Evolutionary conservation across 345 rosid genomes (phyloP).

Genomic region (Acer yangbiense): DNA sequence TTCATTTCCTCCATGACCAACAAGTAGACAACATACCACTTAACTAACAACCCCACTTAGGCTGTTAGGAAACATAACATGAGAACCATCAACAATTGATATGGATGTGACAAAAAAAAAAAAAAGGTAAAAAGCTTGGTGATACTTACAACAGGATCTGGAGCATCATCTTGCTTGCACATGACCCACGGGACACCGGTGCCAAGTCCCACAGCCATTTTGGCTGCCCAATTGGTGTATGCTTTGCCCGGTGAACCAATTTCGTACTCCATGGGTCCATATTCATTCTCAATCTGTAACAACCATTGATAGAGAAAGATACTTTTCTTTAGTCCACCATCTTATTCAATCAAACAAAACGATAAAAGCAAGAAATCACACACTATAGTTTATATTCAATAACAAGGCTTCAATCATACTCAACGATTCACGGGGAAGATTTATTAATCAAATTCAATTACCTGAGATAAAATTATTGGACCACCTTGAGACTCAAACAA

Average conservation of each 20-base stretch:
- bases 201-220: slow-evolving; percentile 90
- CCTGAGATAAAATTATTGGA: slow-evolving; percentile 98
- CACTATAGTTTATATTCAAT: background rate
- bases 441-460: slow-evolving; percentile 22
- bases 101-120: slow-evolving; percentile 26
- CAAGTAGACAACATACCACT: slow-evolving; percentile 17
- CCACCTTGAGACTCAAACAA: slow-evolving; percentile 92
- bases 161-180: slow-evolving; percentile 99
- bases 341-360: slow-evolving; percentile 1
- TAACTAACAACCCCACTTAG: slow-evolving; percentile 30
- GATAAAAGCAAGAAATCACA: slow-evolving; percentile 3
- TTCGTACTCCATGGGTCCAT: slow-evolving; percentile 92
- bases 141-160: slow-evolving; percentile 82
- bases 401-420: background rate
- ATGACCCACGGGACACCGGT: slow-evolving; percentile 99
- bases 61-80: slow-evolving; percentile 34
- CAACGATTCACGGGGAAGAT: background rate
- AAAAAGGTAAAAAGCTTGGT: slow-evolving; percentile 16
- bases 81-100: slow-evolving; percentile 29
- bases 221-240: slow-evolving; percentile 89
- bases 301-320: slow-evolving; percentile 21
- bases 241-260: slow-evolving; percentile 69
- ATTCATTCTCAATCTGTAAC: slow-evolving; percentile 94
- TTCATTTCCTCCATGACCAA: slow-evolving; percentile 36
- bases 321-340: slow-evolving; percentile 13